Conservation (phyloP, 1,139 yeast genomes). For the Kodamaea sp. region DNA sequence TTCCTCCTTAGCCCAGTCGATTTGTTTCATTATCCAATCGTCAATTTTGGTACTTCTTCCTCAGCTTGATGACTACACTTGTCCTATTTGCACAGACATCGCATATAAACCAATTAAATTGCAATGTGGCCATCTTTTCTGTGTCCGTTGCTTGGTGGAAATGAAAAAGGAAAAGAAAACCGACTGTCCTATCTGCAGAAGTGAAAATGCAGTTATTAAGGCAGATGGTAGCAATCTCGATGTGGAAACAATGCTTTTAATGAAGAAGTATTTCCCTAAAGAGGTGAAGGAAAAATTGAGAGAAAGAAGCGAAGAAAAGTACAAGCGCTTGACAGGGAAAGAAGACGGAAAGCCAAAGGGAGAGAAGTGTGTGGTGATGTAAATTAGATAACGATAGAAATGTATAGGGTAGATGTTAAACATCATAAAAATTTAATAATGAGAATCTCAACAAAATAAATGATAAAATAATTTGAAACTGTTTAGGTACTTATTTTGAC, state of each 20-base stretch:
- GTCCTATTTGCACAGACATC: constrained; percentile 70
- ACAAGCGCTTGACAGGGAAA: constrained; percentile 24
- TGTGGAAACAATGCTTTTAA: constrained; percentile 47
- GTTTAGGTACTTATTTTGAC: too few relatives aligned
- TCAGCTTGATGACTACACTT: constrained; percentile 71
- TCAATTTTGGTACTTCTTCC: constrained; percentile 61
- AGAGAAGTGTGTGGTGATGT: constrained; percentile 30
- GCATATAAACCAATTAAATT: constrained; percentile 72
- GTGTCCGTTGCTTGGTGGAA: constrained; percentile 70
- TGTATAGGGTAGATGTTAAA: neutral
- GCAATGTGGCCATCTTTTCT: constrained; percentile 65
- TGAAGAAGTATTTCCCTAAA: constrained; percentile 63
- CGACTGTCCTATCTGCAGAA: constrained; percentile 69
- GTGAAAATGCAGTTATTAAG: constrained; percentile 47
- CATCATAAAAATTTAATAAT: too few relatives aligned
- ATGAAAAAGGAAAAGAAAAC: constrained; percentile 58
- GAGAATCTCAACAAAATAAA: neutral
- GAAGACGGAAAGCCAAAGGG: constrained; percentile 6
- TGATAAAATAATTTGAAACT: too few relatives aligned
- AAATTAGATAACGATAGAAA: neutral
- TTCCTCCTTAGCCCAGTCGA: constrained; percentile 53
- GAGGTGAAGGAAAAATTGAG: constrained; percentile 64
- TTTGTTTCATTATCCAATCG: constrained; percentile 57
- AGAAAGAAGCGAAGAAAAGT: constrained; percentile 59
- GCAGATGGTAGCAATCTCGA: constrained; percentile 68